Evolutionary conservation across 2,329 filamentous ascomycete genomes (phyloP), one percentile per base, ranked within the genome.

Genomic region (Diaporthe sp.): DNA sequence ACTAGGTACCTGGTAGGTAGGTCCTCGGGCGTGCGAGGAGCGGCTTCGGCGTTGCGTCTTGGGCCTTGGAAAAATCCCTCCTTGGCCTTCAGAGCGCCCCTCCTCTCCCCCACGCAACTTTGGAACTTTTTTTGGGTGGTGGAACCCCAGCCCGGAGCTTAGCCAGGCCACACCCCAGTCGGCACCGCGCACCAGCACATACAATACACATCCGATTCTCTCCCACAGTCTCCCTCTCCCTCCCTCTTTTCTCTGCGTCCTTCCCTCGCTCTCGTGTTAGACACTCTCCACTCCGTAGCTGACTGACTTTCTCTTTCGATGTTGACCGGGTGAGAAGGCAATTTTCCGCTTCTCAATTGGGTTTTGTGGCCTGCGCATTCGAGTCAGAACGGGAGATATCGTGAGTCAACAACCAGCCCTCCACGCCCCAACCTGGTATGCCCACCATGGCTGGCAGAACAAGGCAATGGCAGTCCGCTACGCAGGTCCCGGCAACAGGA

Each of bases 361-460:
- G 71, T 67, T 51, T 58, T 37, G 72, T 65, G 39, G 70, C 28
- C 61, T 77, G 61, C 73, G 73, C 73, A 72, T 76, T 63, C 70
- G 71, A 77, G 73, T 77, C 73, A 77, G 73, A 65, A 53, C 63
- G 53, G 63, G 63, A 71, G 73, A 75, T 55, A 75, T 65, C 53
- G 76, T 77, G 76, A 77, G 76, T 77, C 73, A 76, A 76, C 42
- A 68, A 74, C 34, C 70, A 65, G 15, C 49, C 67, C 37, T 49
- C 31, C 34, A n/a, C 42, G 13, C 22, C 55, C 60, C 51, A 34
- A 28, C 28, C 47, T 51, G 25, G n/a, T 42, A 49, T 49, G 58
- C 25, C n/a, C 34, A 17, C 57, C 58, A 49, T 39, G 37, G 39
- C 42, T 63, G 47, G 39, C 31, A 39, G 28, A 47, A 25, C 44